Conservation (phyloP, 2,329 filamentous ascomycete species). For the Penicillium sumatraense region DNA sequence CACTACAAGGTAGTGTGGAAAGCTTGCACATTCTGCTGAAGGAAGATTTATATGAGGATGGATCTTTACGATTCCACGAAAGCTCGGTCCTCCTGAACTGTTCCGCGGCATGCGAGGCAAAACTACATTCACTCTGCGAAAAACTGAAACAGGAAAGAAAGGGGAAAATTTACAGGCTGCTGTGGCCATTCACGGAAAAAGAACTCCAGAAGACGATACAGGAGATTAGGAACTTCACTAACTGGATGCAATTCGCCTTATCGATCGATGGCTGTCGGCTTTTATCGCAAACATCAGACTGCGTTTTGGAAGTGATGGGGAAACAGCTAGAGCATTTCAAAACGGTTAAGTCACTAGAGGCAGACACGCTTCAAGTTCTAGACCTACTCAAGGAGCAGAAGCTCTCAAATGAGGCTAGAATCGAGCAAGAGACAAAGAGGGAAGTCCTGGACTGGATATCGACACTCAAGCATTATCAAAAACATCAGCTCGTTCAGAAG, state of each 20-base stretch:
- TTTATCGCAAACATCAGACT: neutral
- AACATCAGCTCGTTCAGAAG: slow-evolving; percentile 8
- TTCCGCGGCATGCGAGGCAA: neutral
- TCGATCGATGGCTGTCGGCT: neutral
- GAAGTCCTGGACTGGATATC: slow-evolving; percentile 5
- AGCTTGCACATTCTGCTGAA: neutral
- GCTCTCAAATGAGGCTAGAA: neutral
- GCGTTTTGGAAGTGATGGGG: neutral
- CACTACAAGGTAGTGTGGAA: neutral
- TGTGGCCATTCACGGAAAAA: neutral
- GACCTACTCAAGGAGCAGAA: neutral
- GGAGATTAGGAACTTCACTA: neutral
- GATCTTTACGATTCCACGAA: neutral
- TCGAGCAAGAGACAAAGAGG: neutral
- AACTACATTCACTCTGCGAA: neutral
- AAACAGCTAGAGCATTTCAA: neutral
- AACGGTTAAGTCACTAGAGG: neutral
- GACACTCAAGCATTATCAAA: slow-evolving; percentile 8
- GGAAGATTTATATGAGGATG: neutral
- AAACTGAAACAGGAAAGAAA: neutral
- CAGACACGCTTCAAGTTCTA: neutral
- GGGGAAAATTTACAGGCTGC: neutral
- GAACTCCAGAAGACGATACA: neutral
- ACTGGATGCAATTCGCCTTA: neutral
- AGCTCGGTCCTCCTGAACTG: neutral